These are phyloP conservation scores for Malus sieversii DNA, from an alignment of 306 rosid genomes.

Conservation along the genomic window DNA sequence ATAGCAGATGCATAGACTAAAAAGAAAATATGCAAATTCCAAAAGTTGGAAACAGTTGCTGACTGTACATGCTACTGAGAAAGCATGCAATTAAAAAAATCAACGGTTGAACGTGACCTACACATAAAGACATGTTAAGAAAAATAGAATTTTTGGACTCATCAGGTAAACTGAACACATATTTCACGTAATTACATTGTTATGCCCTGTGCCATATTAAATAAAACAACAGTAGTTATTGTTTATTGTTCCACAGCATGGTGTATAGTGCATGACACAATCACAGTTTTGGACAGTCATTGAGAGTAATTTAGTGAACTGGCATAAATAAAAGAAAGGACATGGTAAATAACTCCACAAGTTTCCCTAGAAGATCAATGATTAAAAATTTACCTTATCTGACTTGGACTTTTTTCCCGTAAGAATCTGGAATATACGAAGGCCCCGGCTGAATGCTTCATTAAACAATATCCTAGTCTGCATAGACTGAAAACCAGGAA, in stretches of 20 bases:
- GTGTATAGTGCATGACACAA: neutral
- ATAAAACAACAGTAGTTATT: neutral
- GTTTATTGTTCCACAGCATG: neutral
- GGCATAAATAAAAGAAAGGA: neutral
- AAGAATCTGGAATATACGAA: constrained; percentile 64
- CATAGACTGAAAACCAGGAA: constrained; percentile 88
- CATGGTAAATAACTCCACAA: neutral
- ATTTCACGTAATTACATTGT: neutral
- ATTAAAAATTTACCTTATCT: constrained; percentile 33
- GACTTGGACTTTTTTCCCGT: constrained; percentile 42
- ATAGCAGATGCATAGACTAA: neutral
- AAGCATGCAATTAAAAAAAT: neutral
- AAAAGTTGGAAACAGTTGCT: neutral
- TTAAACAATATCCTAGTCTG: constrained; percentile 84
- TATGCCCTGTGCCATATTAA: neutral
- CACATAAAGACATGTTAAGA: neutral
- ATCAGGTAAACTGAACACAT: neutral
- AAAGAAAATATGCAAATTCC: neutral
- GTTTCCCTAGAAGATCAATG: neutral
- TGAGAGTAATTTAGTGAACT: neutral
- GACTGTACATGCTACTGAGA: neutral
- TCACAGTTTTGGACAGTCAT: neutral
- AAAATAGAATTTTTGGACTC: neutral
- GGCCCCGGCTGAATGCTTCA: constrained; percentile 85
- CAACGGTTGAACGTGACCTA: neutral